Evolutionary conservation across 495 filamentous ascomycete genomes (phyloP).

Genomic region (Xanthoparmelia taractica): DNA sequence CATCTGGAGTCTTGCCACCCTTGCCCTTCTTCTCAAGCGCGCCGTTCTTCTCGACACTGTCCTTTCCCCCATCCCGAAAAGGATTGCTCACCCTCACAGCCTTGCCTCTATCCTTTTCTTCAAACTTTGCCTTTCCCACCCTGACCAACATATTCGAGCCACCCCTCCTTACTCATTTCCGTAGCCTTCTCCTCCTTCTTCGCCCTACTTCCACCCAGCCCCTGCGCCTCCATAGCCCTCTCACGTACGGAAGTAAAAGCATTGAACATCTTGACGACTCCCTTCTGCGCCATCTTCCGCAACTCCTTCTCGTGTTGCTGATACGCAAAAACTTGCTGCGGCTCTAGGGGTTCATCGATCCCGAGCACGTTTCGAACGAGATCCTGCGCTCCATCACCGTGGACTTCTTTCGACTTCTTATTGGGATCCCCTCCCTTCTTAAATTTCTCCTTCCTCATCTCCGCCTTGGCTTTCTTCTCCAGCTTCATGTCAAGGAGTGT

Average conservation of each 20-base stretch:
- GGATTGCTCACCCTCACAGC: conserved; percentile 39
- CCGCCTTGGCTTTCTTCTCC: conserved; percentile 47
- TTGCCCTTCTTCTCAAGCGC: not conserved
- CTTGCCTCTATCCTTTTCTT: conserved; percentile 20
- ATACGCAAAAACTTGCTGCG: not conserved
- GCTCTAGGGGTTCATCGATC: not conserved
- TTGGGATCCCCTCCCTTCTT: not conserved
- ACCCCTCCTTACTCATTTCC: conserved; percentile 88
- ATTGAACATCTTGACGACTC: conserved; percentile 93
- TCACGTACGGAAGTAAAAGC: conserved; percentile 89
- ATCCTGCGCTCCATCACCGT: not conserved
- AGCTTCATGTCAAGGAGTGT: conserved; percentile 17
- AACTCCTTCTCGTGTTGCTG: conserved; percentile 56
- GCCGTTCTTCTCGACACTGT: not conserved
- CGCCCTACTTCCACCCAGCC: conserved; percentile 61
- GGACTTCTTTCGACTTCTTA: not conserved
- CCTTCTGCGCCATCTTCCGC: conserved; percentile 78
- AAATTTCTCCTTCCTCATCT: conserved; percentile 45
- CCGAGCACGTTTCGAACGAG: not conserved
- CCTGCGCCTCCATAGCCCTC: conserved; percentile 64
- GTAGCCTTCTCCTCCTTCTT: conserved; percentile 75
- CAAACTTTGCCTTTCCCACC: conserved; percentile 26
- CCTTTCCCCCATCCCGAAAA: conserved; percentile 17
- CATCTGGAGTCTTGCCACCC: not conserved
- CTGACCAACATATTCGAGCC: conserved; percentile 69